Base-by-base conservation (phyloP, 2,329 filamentous ascomycete species). In the Ophiosphaerella herpotricha region DNA sequence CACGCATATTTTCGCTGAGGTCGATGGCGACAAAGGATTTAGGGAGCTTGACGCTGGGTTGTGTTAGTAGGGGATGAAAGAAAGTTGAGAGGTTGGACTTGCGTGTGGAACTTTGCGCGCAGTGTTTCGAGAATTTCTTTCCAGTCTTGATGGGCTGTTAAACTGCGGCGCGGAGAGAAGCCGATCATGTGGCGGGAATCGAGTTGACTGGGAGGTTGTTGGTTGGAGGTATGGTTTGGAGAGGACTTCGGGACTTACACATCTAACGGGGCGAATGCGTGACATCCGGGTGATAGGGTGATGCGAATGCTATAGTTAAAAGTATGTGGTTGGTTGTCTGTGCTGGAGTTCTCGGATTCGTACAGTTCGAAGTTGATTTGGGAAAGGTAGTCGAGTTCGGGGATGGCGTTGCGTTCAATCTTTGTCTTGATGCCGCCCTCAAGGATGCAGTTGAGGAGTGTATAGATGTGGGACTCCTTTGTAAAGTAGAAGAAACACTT, bases 401-500 rank as follows among this genome's bases (percentile, higher is more conserved):
- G 94, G 57, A 99, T 99, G 35, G 90, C 91, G 66, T 91, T 92
- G 33, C 95, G 88, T 63, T 91, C 89, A 68, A 99, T 97, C 78
- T 99, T 99, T 21, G 93, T 97, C 68, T 95, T 89, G 58, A 99
- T 90, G 26, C 94, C 95, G 53, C 95, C 94, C 73, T 99, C 94
- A 23, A 99, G 83, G 61, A 99, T 97, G 72, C 93, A 97, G 74
- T 99, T 99, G 50, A 99, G 84, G 5, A 99, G 82, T 5, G 94
- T 99, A 77, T 99, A 99, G 57, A 99, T 97, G 72, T 99, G 94
- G 0, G 91, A 96, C 75, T 99, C 94, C 74, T 99, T 99, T 57
- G 94, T 99, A 74, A 99, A 99, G 77, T 99, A 99, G 75, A 97
- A 90, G 79, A 97, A 97, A 1, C 89, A 93, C 71, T 97, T 97